Evolutionary conservation across 2,329 filamentous ascomycete species (phyloP).

Genomic region (Fusarium mangiferae): DNA sequence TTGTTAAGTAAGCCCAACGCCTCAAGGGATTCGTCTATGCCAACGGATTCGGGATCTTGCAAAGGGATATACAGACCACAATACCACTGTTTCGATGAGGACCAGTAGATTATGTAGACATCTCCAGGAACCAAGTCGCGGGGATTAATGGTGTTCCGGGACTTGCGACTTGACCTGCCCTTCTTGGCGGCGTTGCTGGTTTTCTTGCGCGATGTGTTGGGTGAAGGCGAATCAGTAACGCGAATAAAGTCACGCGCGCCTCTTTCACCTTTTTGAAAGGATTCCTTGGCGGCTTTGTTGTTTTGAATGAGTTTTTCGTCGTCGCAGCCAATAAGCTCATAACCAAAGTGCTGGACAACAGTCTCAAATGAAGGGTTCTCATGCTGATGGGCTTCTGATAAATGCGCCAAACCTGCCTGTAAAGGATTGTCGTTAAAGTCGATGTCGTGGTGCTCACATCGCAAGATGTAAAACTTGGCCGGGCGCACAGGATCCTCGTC

Average conservation of each 20-base stretch:
- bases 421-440: conserved; percentile 25
- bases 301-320: conserved; percentile 18
- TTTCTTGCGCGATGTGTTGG: background rate
- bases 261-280: background rate
- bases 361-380: background rate
- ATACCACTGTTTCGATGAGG: conserved; percentile 12
- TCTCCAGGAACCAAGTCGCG: conserved; percentile 12
- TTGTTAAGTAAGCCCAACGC: conserved; percentile 4
- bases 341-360: conserved; percentile 18
- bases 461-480: conserved; percentile 26
- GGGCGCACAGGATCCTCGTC: background rate
- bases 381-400: conserved; percentile 10
- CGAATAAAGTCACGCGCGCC: conserved; percentile 9
- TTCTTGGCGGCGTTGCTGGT: background rate
- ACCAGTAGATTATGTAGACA: conserved; percentile 27
- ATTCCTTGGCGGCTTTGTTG: conserved; percentile 2
- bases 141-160: background rate
- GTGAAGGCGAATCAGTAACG: background rate
- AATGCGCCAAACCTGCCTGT: conserved; percentile 5
- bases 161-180: background rate
- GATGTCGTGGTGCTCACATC: conserved; percentile 22
- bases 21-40: background rate
- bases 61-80: conserved; percentile 18
- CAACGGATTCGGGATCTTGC: conserved; percentile 6
- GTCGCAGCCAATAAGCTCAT: conserved; percentile 24